Percentiles rank a stretch among this genome's conserved stretches.
These are phyloP conservation scores for Keithomyces neogunnii DNA, from an alignment of 2,329 filamentous ascomycete species.

Conservation along the genomic window DNA sequence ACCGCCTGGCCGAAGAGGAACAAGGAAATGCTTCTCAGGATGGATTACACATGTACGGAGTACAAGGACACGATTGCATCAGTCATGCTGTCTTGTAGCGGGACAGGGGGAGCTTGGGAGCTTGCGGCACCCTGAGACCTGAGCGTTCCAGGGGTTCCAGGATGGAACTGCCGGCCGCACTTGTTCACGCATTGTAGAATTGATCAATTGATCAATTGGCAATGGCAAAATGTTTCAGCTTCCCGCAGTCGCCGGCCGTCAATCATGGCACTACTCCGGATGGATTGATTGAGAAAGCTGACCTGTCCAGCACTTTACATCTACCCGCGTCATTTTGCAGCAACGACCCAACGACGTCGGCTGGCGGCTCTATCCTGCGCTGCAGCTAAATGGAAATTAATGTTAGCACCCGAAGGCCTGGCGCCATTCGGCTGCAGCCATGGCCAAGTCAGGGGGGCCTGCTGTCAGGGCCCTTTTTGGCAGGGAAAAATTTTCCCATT, in stretches of 20 bases:
- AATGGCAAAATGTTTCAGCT: too few species aligned
- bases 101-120: background rate
- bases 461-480: background rate
- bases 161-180: too few species aligned
- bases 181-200: too few species aligned
- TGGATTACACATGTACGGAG: too few species aligned
- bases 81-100: background rate
- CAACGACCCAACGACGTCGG: background rate
- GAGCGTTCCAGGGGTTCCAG: too few species aligned
- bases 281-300: too few species aligned
- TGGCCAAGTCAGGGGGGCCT: background rate
- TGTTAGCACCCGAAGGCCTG: background rate
- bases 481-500: conserved; percentile 1
- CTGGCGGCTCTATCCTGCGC: background rate
- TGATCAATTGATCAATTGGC: too few species aligned
- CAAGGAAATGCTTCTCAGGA: too few species aligned
- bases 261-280: too few species aligned
- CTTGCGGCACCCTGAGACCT: background rate
- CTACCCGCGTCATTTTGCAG: conserved; percentile 3
- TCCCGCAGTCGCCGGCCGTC: too few species aligned
- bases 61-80: conserved; percentile 1
- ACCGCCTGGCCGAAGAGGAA: too few species aligned
- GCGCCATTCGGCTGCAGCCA: background rate
- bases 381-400: background rate
- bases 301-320: too few species aligned